Conservation (phyloP, 257 asterid genomes). For the Lithospermum erythrorhizon region DNA sequence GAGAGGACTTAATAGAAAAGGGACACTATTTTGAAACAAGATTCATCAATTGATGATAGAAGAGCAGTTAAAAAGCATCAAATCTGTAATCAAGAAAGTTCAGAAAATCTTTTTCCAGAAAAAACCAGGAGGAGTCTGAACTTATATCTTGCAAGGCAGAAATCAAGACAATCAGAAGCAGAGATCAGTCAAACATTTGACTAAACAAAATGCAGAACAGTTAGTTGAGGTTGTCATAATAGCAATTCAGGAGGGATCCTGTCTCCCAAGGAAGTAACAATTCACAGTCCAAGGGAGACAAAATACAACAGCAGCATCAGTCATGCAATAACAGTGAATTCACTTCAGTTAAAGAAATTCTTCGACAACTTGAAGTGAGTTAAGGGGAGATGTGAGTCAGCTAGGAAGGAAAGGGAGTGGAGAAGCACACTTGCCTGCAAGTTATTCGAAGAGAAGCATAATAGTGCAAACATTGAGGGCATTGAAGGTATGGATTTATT, state of each 20-base stretch:
- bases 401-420: slow-evolving; percentile 79
- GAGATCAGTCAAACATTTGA: slow-evolving; percentile 15
- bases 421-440: slow-evolving; percentile 73
- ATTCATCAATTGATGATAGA: slow-evolving; percentile 1
- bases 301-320: background rate
- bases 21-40: slow-evolving; percentile 3
- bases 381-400: slow-evolving; percentile 44
- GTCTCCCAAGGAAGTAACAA: no score
- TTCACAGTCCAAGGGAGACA: background rate
- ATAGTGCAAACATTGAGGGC: slow-evolving; percentile 18
- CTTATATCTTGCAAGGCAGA: slow-evolving; percentile 9
- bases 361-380: slow-evolving; percentile 12
- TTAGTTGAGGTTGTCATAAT: background rate
- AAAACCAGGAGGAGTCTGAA: slow-evolving; percentile 12
- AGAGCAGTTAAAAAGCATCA: slow-evolving; percentile 6
- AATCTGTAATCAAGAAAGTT: slow-evolving; percentile 15
- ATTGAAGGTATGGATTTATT: slow-evolving; percentile 81
- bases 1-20: slow-evolving; percentile 4
- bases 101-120: slow-evolving; percentile 13
- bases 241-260: background rate
- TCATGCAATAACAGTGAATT: slow-evolving; percentile 3
- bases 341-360: slow-evolving; percentile 15
- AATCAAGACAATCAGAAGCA: slow-evolving; percentile 16
- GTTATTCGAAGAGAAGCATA: slow-evolving; percentile 61
- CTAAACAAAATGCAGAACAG: slow-evolving; percentile 8